Conservation (phyloP, 352 stramenopile genomes). For the Phytophthora meadii region DNA sequence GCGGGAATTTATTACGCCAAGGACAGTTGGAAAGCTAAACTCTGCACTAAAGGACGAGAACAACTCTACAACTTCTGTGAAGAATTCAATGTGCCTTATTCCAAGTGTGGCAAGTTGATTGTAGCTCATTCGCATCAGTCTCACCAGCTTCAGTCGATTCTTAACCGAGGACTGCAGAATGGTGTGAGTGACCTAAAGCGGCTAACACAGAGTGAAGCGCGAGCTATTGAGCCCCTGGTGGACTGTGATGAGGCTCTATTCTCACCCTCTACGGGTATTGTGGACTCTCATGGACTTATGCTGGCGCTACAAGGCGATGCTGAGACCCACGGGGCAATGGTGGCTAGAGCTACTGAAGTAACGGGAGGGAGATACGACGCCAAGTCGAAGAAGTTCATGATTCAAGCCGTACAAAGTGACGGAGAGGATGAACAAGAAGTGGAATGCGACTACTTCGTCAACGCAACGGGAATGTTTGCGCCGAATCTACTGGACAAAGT, state of each 20-base stretch:
- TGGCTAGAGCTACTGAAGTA: conserved; percentile 82
- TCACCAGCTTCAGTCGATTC: conserved; percentile 50
- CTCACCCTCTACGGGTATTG: conserved; percentile 95
- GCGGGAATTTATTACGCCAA: conserved; percentile 94
- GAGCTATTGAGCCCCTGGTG: conserved; percentile 61
- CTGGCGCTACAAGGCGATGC: conserved; percentile 91
- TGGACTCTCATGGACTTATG: conserved; percentile 95
- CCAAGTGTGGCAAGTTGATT: conserved; percentile 96
- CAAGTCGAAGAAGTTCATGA: conserved; percentile 40
- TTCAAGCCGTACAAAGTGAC: conserved; percentile 46
- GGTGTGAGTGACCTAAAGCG: conserved; percentile 64
- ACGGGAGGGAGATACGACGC: conserved; percentile 42
- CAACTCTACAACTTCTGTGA: conserved; percentile 94
- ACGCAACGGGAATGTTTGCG: conserved; percentile 91
- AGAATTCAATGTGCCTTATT: conserved; percentile 77
- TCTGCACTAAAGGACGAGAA: conserved; percentile 91
- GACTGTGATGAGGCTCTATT: conserved; percentile 81
- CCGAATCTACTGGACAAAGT: conserved; percentile 50
- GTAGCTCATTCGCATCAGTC: conserved; percentile 81
- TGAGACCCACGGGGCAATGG: conserved; percentile 83
- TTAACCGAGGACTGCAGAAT: conserved; percentile 49
- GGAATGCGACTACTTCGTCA: conserved; percentile 92
- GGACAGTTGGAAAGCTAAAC: conserved; percentile 88
- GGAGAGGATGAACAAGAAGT: conserved; percentile 64
- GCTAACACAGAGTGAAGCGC: conserved; percentile 51